Base-by-base conservation (phyloP, 345 rosid genomes). In the Cardiospermum halicacabum region DNA sequence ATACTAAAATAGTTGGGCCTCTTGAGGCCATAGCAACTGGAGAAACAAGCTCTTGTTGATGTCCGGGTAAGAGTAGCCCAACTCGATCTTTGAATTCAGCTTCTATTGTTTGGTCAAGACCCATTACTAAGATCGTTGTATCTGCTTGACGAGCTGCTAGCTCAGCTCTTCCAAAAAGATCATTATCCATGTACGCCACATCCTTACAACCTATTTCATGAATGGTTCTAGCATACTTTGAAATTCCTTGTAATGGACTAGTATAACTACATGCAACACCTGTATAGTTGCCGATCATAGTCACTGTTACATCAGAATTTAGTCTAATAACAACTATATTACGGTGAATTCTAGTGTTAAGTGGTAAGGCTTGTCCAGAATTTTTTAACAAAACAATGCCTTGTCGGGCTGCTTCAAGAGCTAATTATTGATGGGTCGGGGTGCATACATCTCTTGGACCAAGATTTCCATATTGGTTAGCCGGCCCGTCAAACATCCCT, bases 221-320 rank as follows among this genome's bases (percentile, higher is more conserved):
- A 32, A 77, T 11, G 18, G 89, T 80, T 56, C 43, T 83, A 0
- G 85, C 77, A 40, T 94, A 94, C 56, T 77, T 72, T 62, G 84
- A 69, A 30, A 91, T 74, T 6, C 91, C 99, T 56, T 87, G 87
- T 2, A 91, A 56, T 0, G 96, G 96, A n/a, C 85, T 80, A 5
- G 91, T 82, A 60, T 82, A 85, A 16, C 81, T 67, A 53, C 99
- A 91, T 11, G 96, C 86, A 39, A 83, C 78, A 0, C 99, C 97
- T 53, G 96, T 96, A 68, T 92, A 92, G 64, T 93, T 93, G 31
- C 99, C 99, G 0, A 93, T 90, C 99, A 93, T 93, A 15, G 99
- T 85, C 40, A 61, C 80, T 0, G 97, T 88, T 21, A 78, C 99
- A 34, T 90, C 94, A 9, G 99, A 87, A 74, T 93, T 90, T 10